These are phyloP conservation scores for Bryum argenteum DNA, from an alignment of 225 moss, liverwort and hornwort genomes.

Conservation along the genomic window DNA sequence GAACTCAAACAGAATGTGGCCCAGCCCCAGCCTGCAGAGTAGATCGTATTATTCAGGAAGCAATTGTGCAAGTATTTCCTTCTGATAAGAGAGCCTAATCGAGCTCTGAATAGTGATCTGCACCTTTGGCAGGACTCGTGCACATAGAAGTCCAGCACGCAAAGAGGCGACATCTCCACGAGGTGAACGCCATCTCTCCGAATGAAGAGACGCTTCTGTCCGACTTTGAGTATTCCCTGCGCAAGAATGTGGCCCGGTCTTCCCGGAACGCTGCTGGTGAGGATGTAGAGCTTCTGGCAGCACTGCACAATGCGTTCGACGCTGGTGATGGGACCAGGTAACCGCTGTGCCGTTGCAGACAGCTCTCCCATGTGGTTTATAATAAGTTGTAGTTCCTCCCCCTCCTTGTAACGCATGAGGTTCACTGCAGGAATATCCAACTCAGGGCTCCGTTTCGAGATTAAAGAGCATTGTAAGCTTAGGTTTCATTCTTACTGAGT, in stretches of 20 bases:
- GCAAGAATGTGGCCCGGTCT: neutral
- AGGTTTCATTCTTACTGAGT: neutral
- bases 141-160: neutral
- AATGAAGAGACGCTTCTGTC: neutral
- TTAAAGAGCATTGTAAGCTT: neutral
- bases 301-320: neutral
- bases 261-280: neutral
- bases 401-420: neutral
- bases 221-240: neutral
- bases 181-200: neutral
- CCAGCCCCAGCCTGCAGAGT: neutral
- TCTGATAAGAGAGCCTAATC: no score
- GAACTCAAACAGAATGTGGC: neutral
- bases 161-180: neutral
- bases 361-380: neutral
- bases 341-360: neutral
- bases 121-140: neutral
- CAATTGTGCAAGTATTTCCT: neutral
- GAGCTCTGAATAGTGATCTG: neutral
- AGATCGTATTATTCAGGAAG: neutral
- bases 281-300: neutral
- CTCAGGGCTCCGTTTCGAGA: neutral
- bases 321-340: neutral
- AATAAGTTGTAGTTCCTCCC: neutral
- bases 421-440: neutral